A percentile compares a stretch with the other conserved stretches of the same genome.
Evolutionary conservation across 257 asterid species (phyloP).

Genomic region (Solanum lycopersicoides): DNA sequence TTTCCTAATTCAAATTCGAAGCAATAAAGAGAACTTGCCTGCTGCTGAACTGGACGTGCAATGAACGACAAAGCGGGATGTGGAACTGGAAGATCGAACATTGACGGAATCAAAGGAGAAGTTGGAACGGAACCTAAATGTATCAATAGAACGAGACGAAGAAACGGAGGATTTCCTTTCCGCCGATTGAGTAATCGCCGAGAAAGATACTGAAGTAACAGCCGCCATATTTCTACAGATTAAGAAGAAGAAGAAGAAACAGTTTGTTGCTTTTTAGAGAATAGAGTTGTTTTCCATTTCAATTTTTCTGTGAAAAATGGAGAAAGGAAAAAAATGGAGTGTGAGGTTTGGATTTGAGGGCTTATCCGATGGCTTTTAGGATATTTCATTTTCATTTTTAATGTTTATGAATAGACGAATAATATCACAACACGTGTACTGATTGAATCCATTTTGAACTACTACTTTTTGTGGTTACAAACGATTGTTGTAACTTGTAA

Average conservation of each 20-base stretch:
- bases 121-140: conserved; percentile 32
- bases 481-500: neutral
- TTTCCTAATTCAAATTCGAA: neutral
- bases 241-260: neutral
- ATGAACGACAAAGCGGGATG: conserved; percentile 40
- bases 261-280: conserved; percentile 14
- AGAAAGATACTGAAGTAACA: conserved; percentile 34
- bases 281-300: conserved; percentile 1
- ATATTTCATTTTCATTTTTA: neutral
- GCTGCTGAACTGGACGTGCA: conserved; percentile 38
- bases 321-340: neutral
- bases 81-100: conserved; percentile 22
- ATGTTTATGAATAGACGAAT: neutral
- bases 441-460: neutral
- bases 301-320: neutral
- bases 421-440: neutral
- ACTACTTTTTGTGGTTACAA: neutral
- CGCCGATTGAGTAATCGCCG: conserved; percentile 32
- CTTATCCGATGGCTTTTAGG: conserved; percentile 17
- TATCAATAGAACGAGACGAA: conserved; percentile 16
- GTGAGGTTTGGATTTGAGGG: conserved; percentile 26
- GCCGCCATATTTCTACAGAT: conserved; percentile 33
- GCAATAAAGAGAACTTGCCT: conserved; percentile 30
- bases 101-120: conserved; percentile 16
- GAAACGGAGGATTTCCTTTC: conserved; percentile 18